These are phyloP conservation scores for Penicillium occitanis DNA, from an alignment of 2,329 filamentous ascomycete genomes.

Conservation along the genomic window DNA sequence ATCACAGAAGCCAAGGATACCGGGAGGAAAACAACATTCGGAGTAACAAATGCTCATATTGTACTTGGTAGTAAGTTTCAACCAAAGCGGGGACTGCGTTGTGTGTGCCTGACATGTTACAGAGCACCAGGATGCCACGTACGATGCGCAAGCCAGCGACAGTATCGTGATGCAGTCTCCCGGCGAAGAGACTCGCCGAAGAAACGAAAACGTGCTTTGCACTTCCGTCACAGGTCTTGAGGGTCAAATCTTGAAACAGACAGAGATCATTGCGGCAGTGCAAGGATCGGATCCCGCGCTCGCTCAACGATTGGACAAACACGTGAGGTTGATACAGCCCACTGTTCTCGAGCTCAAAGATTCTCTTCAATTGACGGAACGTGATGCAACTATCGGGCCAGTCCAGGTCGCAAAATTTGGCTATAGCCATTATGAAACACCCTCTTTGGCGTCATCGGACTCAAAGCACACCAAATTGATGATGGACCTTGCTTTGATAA, in stretches of 20 bases:
- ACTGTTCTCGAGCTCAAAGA: background rate
- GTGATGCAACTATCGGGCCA: background rate
- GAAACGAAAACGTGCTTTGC: background rate
- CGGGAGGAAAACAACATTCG: background rate
- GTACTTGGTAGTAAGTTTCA: slow-evolving; percentile 10
- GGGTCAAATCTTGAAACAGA: background rate
- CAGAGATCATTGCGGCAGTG: background rate
- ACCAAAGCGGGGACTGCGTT: background rate
- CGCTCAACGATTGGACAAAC: background rate
- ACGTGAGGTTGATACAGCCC: background rate
- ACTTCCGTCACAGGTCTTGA: background rate
- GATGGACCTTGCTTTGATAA: slow-evolving; percentile 13
- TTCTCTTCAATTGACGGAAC: background rate
- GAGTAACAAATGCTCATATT: slow-evolving; percentile 17
- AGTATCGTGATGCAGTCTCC: slow-evolving; percentile 5
- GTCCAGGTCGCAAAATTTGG: background rate
- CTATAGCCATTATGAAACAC: background rate
- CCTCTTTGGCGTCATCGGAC: background rate
- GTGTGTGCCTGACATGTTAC: background rate
- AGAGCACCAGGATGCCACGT: background rate
- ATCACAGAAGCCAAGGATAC: background rate
- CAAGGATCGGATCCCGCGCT: background rate
- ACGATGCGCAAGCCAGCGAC: background rate
- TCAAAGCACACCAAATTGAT: background rate
- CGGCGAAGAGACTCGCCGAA: background rate